A percentile compares a stretch with the other conserved stretches of the same genome.
Evolutionary conservation across 2,329 filamentous ascomycete genomes (phyloP).

Genomic region (Penicillium vulpinum): DNA sequence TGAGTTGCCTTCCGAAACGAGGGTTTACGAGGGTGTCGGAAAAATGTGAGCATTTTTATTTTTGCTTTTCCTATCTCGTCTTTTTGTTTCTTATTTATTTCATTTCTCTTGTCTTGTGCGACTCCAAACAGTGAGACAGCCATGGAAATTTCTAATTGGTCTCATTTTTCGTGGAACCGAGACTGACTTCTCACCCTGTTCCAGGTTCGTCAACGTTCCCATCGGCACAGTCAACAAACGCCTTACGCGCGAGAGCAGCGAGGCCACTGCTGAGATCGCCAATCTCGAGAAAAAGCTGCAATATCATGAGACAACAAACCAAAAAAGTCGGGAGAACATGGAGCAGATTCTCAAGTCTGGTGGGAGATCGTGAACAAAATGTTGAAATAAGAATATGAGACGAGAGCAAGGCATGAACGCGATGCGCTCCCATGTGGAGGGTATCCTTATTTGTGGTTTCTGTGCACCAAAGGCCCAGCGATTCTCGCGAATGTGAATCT

Average conservation of each 20-base stretch:
- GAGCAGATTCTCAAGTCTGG: conserved; percentile 76
- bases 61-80: conserved; percentile 12
- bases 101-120: conserved; percentile 3
- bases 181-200: background rate
- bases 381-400: background rate
- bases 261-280: conserved; percentile 74
- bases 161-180: background rate
- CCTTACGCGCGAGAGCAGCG: conserved; percentile 71
- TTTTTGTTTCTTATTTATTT: conserved; percentile 12
- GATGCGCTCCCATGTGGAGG: background rate
- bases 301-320: conserved; percentile 91
- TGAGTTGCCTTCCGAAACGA: conserved; percentile 71
- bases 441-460: background rate
- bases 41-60: conserved; percentile 72
- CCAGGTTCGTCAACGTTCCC: conserved; percentile 83
- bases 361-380: conserved; percentile 32
- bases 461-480: background rate
- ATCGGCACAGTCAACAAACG: conserved; percentile 72
- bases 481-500: background rate
- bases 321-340: conserved; percentile 89
- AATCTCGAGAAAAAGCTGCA: conserved; percentile 84
- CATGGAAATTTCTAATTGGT: background rate
- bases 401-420: background rate
- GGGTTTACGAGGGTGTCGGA: conserved; percentile 90
- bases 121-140: background rate